Base-by-base conservation (phyloP, 176 grass and related monocot species). In the Typha latifolia region DNA sequence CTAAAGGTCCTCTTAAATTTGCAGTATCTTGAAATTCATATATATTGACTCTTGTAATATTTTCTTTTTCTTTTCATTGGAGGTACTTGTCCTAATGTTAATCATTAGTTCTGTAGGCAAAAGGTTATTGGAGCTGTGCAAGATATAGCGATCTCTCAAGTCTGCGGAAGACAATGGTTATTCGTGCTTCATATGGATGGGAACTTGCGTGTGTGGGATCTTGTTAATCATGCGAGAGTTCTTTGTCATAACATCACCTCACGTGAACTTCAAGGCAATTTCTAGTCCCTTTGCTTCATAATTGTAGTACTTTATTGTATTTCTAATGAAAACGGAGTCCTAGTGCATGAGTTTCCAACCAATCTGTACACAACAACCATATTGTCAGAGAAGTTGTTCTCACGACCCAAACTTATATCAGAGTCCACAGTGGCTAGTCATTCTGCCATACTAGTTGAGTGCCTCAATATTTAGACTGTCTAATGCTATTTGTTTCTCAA, bases 101-200 rank as follows among this genome's bases (percentile, higher is more conserved):
- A 49, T 49, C 62, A 64, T 57, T 51, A 64, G 22, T 68, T 86
- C 77, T 82, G 64, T 75, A 97, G 93, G 84, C 78, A 73, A 80
- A 97, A 86, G 77, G 32, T 70, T 74, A 78, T 80, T 67, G 88
- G 83, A 9, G 69, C 85, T 82, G 88, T 97, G 62, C 85, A 90
- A 86, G 93, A 97, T 80, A 80, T 97, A 68, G 80, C 78, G 37
- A 74, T 85, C 69, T 71, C 80, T 80, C 76, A 69, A 62, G 66
- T 92, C 63, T 73, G 81, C 82, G 85, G 80, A 71, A 90, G 76
- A 85, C 78, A 78, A 71, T 69, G 89, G 27, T 69, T 90, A 72
- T 92, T 92, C 87, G 80, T 79, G 70, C 81, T 97, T 80, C 93
- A 97, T 79, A 63, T 67, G 51, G 88, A 92, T 84, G 88, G 83